These are phyloP conservation scores for Gardenia jasminoides DNA, from an alignment of 257 asterid species.

Conservation along the genomic window DNA sequence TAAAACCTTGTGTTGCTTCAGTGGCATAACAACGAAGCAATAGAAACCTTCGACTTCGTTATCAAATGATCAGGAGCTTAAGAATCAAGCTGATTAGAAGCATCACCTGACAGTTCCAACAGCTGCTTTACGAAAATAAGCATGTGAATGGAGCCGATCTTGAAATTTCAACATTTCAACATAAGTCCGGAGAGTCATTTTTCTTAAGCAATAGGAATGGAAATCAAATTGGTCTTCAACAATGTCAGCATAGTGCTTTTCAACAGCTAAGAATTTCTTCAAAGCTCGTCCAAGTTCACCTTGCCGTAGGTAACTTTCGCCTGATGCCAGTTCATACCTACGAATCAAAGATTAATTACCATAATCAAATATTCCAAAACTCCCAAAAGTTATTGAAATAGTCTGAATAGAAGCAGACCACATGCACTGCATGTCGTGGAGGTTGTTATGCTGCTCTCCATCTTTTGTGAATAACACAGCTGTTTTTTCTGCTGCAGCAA, in stretches of 20 bases:
- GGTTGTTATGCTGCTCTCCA: slow-evolving; percentile 95
- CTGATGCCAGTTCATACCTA: slow-evolving; percentile 97
- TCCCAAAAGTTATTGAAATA: not conserved
- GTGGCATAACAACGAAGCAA: not conserved
- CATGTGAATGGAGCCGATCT: slow-evolving; percentile 86
- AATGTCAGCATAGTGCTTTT: slow-evolving; percentile 93
- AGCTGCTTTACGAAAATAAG: slow-evolving; percentile 95
- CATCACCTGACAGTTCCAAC: slow-evolving; percentile 77
- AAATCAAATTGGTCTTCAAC: slow-evolving; percentile 97
- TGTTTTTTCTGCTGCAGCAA: slow-evolving; percentile 85
- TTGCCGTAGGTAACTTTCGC: slow-evolving; percentile 95
- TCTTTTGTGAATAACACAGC: slow-evolving; percentile 96
- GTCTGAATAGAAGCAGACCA: slow-evolving; percentile 50
- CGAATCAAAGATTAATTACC: slow-evolving; percentile 7
- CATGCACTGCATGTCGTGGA: slow-evolving; percentile 99
- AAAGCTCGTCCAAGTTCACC: slow-evolving; percentile 93
- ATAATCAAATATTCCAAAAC: not conserved
- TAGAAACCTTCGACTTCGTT: not conserved
- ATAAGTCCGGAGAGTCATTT: slow-evolving; percentile 94
- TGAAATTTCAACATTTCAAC: slow-evolving; percentile 92
- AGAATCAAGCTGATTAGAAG: slow-evolving; percentile 1
- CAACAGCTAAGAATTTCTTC: slow-evolving; percentile 97
- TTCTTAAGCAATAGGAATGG: slow-evolving; percentile 94
- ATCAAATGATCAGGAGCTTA: slow-evolving; percentile 6
- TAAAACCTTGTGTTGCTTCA: not conserved